Conservation (phyloP, 495 filamentous ascomycete species). For the Rostrohypoxylon terebratum region DNA sequence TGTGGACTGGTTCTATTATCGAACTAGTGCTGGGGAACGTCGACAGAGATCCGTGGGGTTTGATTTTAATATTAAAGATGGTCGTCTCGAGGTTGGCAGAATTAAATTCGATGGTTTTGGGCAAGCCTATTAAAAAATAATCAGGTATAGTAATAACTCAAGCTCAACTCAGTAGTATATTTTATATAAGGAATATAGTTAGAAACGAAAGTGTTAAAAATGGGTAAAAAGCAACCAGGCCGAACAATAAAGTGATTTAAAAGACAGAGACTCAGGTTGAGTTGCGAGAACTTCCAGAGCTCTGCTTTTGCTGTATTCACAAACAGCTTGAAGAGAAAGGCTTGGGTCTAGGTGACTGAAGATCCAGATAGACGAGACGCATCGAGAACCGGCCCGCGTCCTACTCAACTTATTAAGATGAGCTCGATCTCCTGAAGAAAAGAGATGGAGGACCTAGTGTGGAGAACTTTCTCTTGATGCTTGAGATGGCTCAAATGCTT, state of each 20-base stretch:
- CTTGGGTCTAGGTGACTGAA: slow-evolving; percentile 60
- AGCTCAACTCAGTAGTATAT: slow-evolving; percentile 33
- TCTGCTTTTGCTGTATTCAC: slow-evolving; percentile 56
- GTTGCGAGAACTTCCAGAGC: slow-evolving; percentile 65
- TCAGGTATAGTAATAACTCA: slow-evolving; percentile 21
- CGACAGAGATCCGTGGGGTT: not conserved
- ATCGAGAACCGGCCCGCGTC: slow-evolving; percentile 19
- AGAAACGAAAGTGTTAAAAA: slow-evolving; percentile 34
- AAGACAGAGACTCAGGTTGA: slow-evolving; percentile 42
- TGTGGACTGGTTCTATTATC: not conserved
- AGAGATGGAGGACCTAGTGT: slow-evolving; percentile 40
- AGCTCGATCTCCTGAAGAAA: slow-evolving; percentile 25
- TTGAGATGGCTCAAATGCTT: not conserved
- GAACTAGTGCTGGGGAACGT: not conserved
- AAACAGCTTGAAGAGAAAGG: slow-evolving; percentile 46
- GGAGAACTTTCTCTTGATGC: slow-evolving; percentile 13
- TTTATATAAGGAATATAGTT: slow-evolving; percentile 30
- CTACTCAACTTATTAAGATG: slow-evolving; percentile 36
- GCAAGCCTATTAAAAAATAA: slow-evolving; percentile 37
- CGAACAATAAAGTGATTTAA: too few relatives aligned
- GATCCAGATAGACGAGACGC: slow-evolving; percentile 45
- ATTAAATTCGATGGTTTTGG: slow-evolving; percentile 22
- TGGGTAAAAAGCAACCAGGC: slow-evolving; percentile 22
- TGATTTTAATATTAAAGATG: not conserved
- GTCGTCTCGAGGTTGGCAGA: slow-evolving; percentile 4